Evolutionary conservation across 2,329 filamentous ascomycete species (phyloP).

Genomic region (Davidsoniella neocaledoniae): DNA sequence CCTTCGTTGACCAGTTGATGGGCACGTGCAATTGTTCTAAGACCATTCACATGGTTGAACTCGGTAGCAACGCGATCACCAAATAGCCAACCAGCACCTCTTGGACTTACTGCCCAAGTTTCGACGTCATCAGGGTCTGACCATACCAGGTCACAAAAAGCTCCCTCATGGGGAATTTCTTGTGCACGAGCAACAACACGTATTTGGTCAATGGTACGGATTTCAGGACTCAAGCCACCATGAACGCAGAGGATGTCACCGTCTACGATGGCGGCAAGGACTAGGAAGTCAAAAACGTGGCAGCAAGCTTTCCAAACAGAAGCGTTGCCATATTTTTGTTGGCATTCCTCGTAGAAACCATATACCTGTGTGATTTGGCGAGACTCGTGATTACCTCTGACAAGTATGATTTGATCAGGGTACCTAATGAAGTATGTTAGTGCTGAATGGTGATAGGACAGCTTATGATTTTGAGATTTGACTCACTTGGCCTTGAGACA

Average conservation of each 20-base stretch:
- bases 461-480: not conserved
- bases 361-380: constrained; percentile 97
- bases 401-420: constrained; percentile 84
- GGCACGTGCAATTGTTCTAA: constrained; percentile 90
- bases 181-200: constrained; percentile 95
- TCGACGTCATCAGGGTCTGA: constrained; percentile 94
- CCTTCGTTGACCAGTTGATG: constrained; percentile 97
- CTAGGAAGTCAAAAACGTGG: constrained; percentile 97
- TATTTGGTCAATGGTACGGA: constrained; percentile 97
- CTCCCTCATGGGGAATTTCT: constrained; percentile 95
- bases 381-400: constrained; percentile 95
- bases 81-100: constrained; percentile 95
- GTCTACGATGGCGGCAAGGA: constrained; percentile 91
- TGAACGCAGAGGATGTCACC: constrained; percentile 98
- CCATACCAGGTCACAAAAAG: constrained; percentile 97
- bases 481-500: constrained; percentile 64
- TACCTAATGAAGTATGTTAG: constrained; percentile 46
- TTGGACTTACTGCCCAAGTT: constrained; percentile 85
- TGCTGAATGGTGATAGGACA: not conserved
- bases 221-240: constrained; percentile 74
- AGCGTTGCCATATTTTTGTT: constrained; percentile 93
- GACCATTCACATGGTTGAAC: constrained; percentile 90
- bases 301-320: constrained; percentile 99
- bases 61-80: constrained; percentile 95
- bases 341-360: constrained; percentile 97